A percentile compares a stretch with the other conserved stretches of the same genome.
Conservation (phyloP, 225 moss, liverwort and hornwort genomes). For the Sphagnum contortum region DNA sequence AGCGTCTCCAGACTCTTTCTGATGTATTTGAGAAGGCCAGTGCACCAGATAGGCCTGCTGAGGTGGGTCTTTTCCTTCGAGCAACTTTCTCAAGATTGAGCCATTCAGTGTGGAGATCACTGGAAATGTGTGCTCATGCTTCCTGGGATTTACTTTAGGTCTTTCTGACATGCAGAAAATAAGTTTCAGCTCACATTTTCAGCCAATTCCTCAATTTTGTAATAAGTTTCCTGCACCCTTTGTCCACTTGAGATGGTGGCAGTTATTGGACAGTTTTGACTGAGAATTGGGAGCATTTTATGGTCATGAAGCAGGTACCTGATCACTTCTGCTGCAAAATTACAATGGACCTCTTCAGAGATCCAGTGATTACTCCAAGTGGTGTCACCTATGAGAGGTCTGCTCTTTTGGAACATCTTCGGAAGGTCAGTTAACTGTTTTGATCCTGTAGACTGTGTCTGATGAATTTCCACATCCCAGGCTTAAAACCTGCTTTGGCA, state of each 20-base stretch:
- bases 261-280: background rate
- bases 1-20: conserved; percentile 33
- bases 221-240: too few relatives aligned
- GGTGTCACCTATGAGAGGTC: conserved; percentile 91
- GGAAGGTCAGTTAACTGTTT: conserved; percentile 39
- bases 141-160: background rate
- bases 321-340: conserved; percentile 94
- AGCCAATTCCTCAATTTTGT: too few relatives aligned
- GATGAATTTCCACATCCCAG: background rate
- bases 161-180: background rate
- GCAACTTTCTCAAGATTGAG: background rate
- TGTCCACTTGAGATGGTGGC: background rate
- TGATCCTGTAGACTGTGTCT: background rate
- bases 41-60: conserved; percentile 44
- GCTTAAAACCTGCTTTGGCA: background rate
- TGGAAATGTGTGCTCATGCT: background rate
- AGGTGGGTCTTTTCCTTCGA: conserved; percentile 19
- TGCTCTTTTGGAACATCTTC: conserved; percentile 71
- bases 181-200: too few relatives aligned
- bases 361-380: conserved; percentile 86
- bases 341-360: conserved; percentile 91
- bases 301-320: conserved; percentile 48
- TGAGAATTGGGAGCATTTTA: background rate
- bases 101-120: background rate
- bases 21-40: conserved; percentile 52